Evolutionary conservation across 305 asterid genomes (phyloP), one percentile per base, ranked within the genome.

Genomic region (Fraxinus platypoda): DNA sequence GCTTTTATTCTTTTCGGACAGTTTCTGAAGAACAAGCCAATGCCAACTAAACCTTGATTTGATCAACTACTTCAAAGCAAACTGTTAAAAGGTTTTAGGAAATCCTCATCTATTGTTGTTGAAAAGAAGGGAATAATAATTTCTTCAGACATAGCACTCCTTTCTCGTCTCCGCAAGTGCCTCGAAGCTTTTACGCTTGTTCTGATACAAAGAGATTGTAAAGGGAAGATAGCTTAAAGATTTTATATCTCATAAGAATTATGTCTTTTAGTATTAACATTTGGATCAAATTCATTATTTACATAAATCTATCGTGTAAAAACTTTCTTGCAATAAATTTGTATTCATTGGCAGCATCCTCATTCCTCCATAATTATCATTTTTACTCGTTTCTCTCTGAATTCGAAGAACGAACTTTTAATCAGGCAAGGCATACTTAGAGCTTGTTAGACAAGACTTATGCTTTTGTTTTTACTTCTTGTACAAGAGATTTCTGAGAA

Each of bases 1-100:
- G 97, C 99, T 57, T 91, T 85, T 43, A 89, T 91, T 84, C 97
- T 96, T 73, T 88, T 93, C 90, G 83, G 87, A 82, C 89, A 95
- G 12, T 96, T 91, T 83, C 83, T 96, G 76, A 95, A 92, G 82
- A 85, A 93, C 91, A 91, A 90, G 89, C 88, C 92, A 0, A 90
- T 96, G 98, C 90, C 97, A 9, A 83, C 79, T 77, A 78, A 86
- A 91, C 57, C 75, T 62, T 82, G 80, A 73, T 80, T 41, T 33
- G 76, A 9, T 64, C 23, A 59, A 49, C 49, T 49, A 34, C 72
- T 64, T 71, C 54, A 6, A 46, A 73, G 35, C 75, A 59, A 81
- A 35, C 49, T 66, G 78, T 46, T 78, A 41, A 54, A 78, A 81
- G 68, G 59, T 34, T 76, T 43, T 2, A 59, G 30, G 19, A 37